phyloP scores from a whole-genome alignment of 2,329 filamentous ascomycete genomes.

The Stemphylium lycopersici region DNA sequence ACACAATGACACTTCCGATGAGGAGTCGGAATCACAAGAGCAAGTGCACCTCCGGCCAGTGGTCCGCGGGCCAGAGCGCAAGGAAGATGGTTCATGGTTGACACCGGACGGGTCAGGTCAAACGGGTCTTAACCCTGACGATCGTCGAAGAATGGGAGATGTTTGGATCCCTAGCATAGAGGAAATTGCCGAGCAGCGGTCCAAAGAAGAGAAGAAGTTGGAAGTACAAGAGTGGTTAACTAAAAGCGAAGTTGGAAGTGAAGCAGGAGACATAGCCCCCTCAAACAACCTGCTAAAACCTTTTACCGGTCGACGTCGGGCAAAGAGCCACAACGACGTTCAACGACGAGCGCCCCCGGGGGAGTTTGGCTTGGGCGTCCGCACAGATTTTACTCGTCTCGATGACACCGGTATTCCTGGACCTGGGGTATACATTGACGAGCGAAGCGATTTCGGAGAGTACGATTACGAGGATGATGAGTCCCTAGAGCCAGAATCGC shows the following conservation, averaged over 20 bases:
- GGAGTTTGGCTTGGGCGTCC: slow-evolving; percentile 42
- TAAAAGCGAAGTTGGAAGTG: slow-evolving; percentile 54
- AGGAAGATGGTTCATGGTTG: slow-evolving; percentile 57
- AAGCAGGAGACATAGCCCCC: slow-evolving; percentile 49
- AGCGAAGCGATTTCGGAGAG: slow-evolving; percentile 47
- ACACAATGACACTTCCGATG: slow-evolving; percentile 41
- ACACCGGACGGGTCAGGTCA: slow-evolving; percentile 48
- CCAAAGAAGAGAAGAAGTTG: slow-evolving; percentile 58
- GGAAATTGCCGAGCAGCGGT: slow-evolving; percentile 56
- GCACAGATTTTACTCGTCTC: slow-evolving; percentile 36
- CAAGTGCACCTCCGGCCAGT: slow-evolving; percentile 25
- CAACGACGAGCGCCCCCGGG: slow-evolving; percentile 29
- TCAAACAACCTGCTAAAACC: slow-evolving; percentile 37
- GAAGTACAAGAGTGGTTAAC: slow-evolving; percentile 62
- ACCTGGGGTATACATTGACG: slow-evolving; percentile 54
- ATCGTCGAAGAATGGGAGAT: slow-evolving; percentile 51
- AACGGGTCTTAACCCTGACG: slow-evolving; percentile 55
- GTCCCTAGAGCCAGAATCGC: slow-evolving; percentile 40
- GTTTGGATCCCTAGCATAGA: slow-evolving; percentile 57
- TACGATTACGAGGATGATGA: slow-evolving; percentile 46
- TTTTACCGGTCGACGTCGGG: slow-evolving; percentile 50
- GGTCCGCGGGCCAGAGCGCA: slow-evolving; percentile 47
- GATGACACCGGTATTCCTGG: slow-evolving; percentile 56
- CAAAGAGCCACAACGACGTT: slow-evolving; percentile 55
- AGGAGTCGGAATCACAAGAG: slow-evolving; percentile 36